Evolutionary conservation across 169 alveolate genomes (phyloP).

Genomic region (Eimeria falciformis): DNA sequence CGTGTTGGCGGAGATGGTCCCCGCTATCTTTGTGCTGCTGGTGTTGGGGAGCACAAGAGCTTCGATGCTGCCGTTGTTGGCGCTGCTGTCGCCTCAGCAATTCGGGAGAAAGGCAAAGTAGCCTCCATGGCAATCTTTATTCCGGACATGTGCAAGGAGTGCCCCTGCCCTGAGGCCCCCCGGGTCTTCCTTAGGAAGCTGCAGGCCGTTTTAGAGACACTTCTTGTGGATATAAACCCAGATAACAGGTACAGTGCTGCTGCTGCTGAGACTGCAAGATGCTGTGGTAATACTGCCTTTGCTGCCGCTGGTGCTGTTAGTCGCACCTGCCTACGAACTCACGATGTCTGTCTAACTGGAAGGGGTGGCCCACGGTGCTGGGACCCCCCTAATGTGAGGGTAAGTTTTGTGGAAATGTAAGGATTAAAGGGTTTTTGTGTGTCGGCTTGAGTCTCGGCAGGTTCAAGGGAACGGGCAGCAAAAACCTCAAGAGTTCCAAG

Average conservation of each 20-base stretch:
- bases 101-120: neutral
- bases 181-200: neutral
- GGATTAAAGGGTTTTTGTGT: neutral
- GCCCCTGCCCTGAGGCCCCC: constrained; percentile 25
- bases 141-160: neutral
- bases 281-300: neutral
- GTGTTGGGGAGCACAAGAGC: neutral
- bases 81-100: constrained; percentile 2
- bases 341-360: too few species aligned
- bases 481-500: neutral
- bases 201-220: neutral
- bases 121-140: neutral
- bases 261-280: neutral
- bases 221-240: neutral
- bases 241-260: constrained; percentile 6
- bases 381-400: too few species aligned
- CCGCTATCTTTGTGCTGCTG: neutral
- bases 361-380: too few species aligned
- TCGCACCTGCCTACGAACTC: neutral
- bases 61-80: constrained; percentile 13
- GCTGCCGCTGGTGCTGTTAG: neutral
- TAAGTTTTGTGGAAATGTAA: neutral
- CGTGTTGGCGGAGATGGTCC: neutral
- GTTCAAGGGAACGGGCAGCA: constrained; percentile 50
- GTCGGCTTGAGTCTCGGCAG: neutral